A percentile compares a stretch with the other conserved stretches of the same genome.
These are phyloP conservation scores for Hemileccinum impolitum DNA, from an alignment of 768 basidiomycete species.

Conservation along the genomic window DNA sequence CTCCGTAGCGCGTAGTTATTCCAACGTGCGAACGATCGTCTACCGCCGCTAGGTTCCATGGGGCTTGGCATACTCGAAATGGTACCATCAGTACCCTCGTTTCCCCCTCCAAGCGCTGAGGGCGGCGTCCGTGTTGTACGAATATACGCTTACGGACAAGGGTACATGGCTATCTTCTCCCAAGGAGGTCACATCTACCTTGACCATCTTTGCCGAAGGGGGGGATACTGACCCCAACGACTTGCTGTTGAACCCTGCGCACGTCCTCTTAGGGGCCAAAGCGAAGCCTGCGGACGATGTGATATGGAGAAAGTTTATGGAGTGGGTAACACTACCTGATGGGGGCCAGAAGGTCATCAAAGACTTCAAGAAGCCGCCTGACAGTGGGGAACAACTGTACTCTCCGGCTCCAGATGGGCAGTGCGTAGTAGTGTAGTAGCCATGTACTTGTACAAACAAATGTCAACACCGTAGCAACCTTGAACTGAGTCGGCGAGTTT, in stretches of 20 bases:
- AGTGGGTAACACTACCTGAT: conserved; percentile 38
- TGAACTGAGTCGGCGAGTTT: no score
- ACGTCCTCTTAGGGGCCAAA: conserved; percentile 37
- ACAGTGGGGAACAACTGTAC: conserved; percentile 32
- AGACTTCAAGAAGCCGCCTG: conserved; percentile 38
- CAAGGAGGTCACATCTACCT: conserved; percentile 23
- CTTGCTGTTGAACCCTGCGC: conserved; percentile 47
- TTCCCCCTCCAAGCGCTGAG: conserved; percentile 49
- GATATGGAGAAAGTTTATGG: conserved; percentile 39
- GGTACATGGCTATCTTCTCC: conserved; percentile 48
- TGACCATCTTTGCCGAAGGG: conserved; percentile 43
- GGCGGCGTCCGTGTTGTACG: conserved; percentile 44
- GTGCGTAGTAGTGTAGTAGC: background rate
- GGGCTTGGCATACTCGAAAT: conserved; percentile 48
- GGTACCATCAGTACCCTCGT: conserved; percentile 57
- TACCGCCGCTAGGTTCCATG: conserved; percentile 45
- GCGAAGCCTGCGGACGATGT: conserved; percentile 23
- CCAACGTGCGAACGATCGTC: background rate
- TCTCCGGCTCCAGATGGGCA: conserved; percentile 31
- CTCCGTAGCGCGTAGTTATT: conserved; percentile 2
- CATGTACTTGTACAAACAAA: conserved; percentile 17
- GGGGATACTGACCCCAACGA: conserved; percentile 36
- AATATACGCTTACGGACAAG: conserved; percentile 53
- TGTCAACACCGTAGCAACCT: conserved; percentile 11
- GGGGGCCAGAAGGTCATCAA: conserved; percentile 45